Conservation (phyloP, 768 basidiomycete genomes). For the Exidia glandulosa region DNA sequence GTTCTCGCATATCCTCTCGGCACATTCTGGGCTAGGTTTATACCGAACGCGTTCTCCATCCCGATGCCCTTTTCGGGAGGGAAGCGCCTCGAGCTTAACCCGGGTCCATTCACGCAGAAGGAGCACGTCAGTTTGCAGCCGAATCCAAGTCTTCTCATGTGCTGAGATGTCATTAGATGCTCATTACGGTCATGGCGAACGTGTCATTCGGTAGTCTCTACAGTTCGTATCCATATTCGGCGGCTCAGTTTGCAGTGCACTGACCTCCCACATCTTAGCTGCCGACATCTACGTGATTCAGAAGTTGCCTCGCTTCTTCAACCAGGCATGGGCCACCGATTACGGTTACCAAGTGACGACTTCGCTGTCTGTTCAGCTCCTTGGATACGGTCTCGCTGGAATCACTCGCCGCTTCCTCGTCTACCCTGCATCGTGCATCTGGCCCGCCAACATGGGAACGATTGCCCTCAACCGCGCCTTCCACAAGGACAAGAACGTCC, state of each 20-base stretch:
- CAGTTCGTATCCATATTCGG: too few species aligned
- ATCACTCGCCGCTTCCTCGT: background rate
- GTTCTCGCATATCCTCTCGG: conserved; percentile 18
- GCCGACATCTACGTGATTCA: background rate
- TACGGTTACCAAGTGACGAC: background rate
- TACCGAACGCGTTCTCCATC: conserved; percentile 4
- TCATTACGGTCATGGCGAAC: conserved; percentile 17
- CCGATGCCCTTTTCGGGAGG: conserved; percentile 41
- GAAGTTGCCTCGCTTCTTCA: background rate
- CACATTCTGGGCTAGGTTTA: conserved; percentile 53
- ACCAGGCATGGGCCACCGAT: background rate
- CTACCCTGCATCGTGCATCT: background rate
- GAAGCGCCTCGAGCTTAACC: conserved; percentile 31
- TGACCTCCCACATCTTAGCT: too few species aligned
- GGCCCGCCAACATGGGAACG: background rate
- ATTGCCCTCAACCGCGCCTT: conserved; percentile 1
- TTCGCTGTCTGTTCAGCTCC: background rate
- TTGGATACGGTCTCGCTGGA: conserved; percentile 1
- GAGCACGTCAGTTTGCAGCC: conserved; percentile 44
- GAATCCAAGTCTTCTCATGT: background rate
- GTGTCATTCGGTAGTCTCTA: conserved; percentile 5
- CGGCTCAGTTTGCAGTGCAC: too few species aligned
- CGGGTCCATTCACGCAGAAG: conserved; percentile 65
- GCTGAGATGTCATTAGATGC: conserved; percentile 4
- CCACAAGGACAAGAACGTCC: background rate